Evolutionary conservation across 805 yeast genomes (phyloP).

Genomic region (Pichia cephalocereana): DNA sequence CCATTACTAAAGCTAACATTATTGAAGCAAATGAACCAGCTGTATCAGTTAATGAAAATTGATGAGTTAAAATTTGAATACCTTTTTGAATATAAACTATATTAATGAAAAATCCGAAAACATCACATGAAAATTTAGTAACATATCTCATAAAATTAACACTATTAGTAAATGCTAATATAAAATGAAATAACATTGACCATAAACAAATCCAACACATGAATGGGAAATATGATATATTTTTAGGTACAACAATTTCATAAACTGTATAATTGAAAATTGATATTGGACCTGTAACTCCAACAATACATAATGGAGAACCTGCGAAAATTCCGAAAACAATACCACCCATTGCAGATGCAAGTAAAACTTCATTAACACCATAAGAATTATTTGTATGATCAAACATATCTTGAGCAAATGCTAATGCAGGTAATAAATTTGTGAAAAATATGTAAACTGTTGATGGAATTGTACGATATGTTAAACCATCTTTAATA

Average conservation of each 20-base stretch:
- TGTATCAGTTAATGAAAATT: constrained; percentile 39
- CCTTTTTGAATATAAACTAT: constrained; percentile 87
- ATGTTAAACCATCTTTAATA: constrained; percentile 74
- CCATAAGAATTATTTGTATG: constrained; percentile 83
- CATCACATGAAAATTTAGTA: constrained; percentile 80
- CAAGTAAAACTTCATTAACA: constrained; percentile 76
- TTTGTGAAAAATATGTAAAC: constrained; percentile 83
- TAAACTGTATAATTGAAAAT: constrained; percentile 89
- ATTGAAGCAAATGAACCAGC: constrained; percentile 52
- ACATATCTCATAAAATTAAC: constrained; percentile 62
- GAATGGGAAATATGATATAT: constrained; percentile 64
- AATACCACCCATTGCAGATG: constrained; percentile 83
- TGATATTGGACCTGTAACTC: constrained; percentile 93
- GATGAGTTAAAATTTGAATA: constrained; percentile 66
- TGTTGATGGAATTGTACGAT: constrained; percentile 81
- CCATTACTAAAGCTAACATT: constrained; percentile 65
- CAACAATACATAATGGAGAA: constrained; percentile 90
- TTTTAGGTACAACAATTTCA: constrained; percentile 50
- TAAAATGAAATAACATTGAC: constrained; percentile 75
- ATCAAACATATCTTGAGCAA: constrained; percentile 96
- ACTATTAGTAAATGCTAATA: constrained; percentile 60
- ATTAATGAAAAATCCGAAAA: constrained; percentile 86
- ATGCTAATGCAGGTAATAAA: constrained; percentile 85
- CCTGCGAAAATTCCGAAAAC: constrained; percentile 82
- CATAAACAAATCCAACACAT: constrained; percentile 95